These are phyloP conservation scores for Cryptococcus amylolentus DNA, from an alignment of 1,284 basidiomycete species.

Conservation along the genomic window DNA sequence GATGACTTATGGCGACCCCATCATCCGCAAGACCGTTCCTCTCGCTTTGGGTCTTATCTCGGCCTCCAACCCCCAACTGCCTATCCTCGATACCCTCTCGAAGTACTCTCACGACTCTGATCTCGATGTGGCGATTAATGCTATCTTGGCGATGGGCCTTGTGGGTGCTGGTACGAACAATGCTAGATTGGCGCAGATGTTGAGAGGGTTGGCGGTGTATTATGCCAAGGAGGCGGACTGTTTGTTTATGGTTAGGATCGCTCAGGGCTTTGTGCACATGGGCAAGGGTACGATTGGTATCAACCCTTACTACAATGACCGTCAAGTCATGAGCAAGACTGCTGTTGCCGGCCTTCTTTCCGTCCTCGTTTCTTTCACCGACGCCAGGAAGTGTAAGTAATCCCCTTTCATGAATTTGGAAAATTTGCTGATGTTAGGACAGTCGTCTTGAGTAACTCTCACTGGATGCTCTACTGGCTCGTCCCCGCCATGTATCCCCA, in stretches of 20 bases:
- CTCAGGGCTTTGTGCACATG: constrained; percentile 97
- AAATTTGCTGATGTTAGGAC: neutral
- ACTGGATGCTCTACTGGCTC: constrained; percentile 99
- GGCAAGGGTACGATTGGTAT: constrained; percentile 98
- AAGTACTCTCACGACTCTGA: constrained; percentile 99
- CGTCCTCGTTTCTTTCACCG: constrained; percentile 85
- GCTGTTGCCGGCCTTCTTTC: constrained; percentile 90
- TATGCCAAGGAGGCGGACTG: constrained; percentile 98
- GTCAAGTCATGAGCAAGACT: constrained; percentile 81
- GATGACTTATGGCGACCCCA: constrained; percentile 97
- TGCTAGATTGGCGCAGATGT: constrained; percentile 94
- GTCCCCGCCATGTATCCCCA: constrained; percentile 95
- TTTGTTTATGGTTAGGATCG: constrained; percentile 92
- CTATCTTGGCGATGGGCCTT: constrained; percentile 98
- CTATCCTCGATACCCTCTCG: constrained; percentile 95
- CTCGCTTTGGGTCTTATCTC: constrained; percentile 92
- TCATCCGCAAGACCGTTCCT: constrained; percentile 90
- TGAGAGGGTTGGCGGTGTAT: constrained; percentile 91
- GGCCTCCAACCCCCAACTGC: constrained; percentile 92
- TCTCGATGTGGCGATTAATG: constrained; percentile 89
- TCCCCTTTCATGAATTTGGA: neutral
- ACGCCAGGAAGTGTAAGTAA: constrained; percentile 82
- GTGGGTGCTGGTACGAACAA: constrained; percentile 99
- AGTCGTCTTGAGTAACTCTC: constrained; percentile 91
- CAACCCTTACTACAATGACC: constrained; percentile 95